Evolutionary conservation across 331 rosid genomes (phyloP).

Genomic region (Quercus lobata): DNA sequence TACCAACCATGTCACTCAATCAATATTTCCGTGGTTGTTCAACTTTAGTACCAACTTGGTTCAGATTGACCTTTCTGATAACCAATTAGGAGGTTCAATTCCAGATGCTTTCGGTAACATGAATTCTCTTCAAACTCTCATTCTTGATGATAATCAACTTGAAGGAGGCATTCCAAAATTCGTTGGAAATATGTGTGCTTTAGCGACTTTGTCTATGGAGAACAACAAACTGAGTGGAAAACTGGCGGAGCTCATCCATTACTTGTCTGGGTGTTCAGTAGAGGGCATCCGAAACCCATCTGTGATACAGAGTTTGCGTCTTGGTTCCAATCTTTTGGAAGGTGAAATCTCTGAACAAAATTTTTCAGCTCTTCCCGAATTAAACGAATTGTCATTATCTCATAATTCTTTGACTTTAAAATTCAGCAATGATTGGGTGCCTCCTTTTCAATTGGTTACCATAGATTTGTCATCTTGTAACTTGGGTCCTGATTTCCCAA

Average conservation of each 20-base stretch:
- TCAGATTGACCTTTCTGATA: no score
- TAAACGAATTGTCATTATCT: background rate
- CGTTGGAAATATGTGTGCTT: background rate
- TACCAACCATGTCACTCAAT: rapidly evolving
- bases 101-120: background rate
- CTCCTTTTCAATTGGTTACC: background rate
- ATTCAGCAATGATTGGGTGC: constrained; percentile 9
- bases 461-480: background rate
- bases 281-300: constrained; percentile 12
- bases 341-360: constrained; percentile 28
- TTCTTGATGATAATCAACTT: rapidly evolving
- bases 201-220: rapidly evolving
- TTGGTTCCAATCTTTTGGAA: constrained; percentile 14
- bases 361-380: constrained; percentile 11
- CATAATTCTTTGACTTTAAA: constrained; percentile 21
- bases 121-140: background rate
- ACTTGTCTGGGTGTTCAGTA: constrained; percentile 10
- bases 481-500: constrained; percentile 16
- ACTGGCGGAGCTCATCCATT: background rate
- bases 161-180: background rate
- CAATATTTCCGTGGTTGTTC: background rate
- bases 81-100: background rate
- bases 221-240: background rate
- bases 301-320: background rate
- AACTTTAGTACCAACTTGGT: constrained; percentile 2